phyloP scores from a whole-genome alignment of 2,329 filamentous ascomycete species.

The Paramyrothecium sp. region DNA sequence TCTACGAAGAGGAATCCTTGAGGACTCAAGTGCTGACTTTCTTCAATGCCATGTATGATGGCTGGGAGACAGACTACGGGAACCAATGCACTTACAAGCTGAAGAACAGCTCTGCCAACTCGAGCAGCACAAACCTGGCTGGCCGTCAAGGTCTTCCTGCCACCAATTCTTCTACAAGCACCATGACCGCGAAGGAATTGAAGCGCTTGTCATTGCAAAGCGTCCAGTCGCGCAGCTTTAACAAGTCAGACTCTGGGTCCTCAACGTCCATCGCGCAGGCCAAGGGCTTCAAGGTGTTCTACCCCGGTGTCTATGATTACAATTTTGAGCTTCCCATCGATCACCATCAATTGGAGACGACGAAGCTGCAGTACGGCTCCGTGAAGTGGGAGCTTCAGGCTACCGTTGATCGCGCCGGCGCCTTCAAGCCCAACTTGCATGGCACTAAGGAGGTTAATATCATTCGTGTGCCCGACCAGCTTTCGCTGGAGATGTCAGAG shows the following conservation, averaged over 20 bases:
- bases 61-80: conserved; percentile 61
- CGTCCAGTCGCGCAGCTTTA: conserved; percentile 82
- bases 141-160: conserved; percentile 11
- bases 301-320: conserved; percentile 66
- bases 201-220: conserved; percentile 75
- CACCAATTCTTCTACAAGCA: conserved; percentile 17
- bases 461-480: conserved; percentile 81
- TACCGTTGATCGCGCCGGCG: conserved; percentile 79
- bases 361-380: conserved; percentile 79
- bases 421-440: conserved; percentile 84
- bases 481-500: conserved; percentile 86
- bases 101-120: conserved; percentile 34
- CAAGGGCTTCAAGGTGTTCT: conserved; percentile 84
- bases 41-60: conserved; percentile 74
- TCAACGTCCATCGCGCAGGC: conserved; percentile 54
- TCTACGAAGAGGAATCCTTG: conserved; percentile 80
- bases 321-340: conserved; percentile 87
- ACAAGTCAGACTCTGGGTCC: conserved; percentile 71
- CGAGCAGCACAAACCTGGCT: conserved; percentile 27
- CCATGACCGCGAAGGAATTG: conserved; percentile 44
- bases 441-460: conserved; percentile 80
- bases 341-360: conserved; percentile 84
- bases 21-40: conserved; percentile 89
- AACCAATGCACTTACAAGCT: conserved; percentile 59
- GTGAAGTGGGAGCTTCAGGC: conserved; percentile 89